These are phyloP conservation scores for Syncephalastrum sp. DNA, from an alignment of 371 early-diverging fungal genomes.

Conservation along the genomic window DNA sequence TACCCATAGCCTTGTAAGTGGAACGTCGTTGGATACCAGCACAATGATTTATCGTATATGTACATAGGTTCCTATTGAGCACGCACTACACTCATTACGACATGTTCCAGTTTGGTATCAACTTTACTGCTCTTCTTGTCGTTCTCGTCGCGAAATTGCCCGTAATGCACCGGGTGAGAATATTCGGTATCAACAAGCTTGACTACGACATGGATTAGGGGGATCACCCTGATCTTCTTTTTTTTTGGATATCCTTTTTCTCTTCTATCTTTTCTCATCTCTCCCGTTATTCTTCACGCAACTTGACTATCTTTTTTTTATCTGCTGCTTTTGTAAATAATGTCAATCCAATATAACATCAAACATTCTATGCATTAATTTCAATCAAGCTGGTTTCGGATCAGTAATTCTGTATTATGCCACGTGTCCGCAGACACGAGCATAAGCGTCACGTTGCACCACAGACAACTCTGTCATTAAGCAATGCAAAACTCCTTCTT, in stretches of 20 bases:
- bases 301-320: no score
- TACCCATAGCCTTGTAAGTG: constrained; percentile 88
- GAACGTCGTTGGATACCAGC: neutral
- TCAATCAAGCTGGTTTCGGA: no score
- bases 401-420: no score
- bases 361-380: no score
- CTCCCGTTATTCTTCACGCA: no score
- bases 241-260: neutral
- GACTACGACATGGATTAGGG: constrained; percentile 10
- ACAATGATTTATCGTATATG: neutral
- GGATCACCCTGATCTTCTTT: neutral
- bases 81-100: constrained; percentile 95
- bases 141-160: constrained; percentile 91
- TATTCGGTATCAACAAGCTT: constrained; percentile 76
- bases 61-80: constrained; percentile 82
- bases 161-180: constrained; percentile 87
- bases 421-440: no score
- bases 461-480: no score
- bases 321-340: no score
- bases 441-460: no score
- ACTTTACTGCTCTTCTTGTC: constrained; percentile 74
- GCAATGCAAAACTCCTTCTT: no score
- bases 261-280: no score
- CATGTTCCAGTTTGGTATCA: constrained; percentile 79
- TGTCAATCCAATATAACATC: no score